A percentile compares a stretch with the other conserved stretches of the same genome.
phyloP scores from a whole-genome alignment of 768 basidiomycete species.

The Saitozyma sp. region DNA sequence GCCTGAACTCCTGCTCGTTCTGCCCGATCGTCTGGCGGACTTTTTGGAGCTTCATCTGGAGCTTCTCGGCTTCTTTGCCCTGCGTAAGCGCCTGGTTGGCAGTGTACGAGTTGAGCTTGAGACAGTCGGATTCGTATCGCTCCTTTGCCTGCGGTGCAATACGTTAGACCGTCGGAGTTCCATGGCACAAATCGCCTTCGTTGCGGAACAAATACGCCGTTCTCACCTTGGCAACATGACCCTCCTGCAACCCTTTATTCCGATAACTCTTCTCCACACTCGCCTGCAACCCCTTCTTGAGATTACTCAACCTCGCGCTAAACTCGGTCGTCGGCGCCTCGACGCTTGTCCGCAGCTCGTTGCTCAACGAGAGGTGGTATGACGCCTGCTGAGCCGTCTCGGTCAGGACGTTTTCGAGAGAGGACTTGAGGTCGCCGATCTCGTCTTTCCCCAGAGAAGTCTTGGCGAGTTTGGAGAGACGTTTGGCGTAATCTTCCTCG shows the following conservation, averaged over 20 bases:
- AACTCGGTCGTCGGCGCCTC: conserved; percentile 57
- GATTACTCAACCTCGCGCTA: conserved; percentile 26
- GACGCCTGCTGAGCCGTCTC: conserved; percentile 83
- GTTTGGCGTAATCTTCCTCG: conserved; percentile 93
- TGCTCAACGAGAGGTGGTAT: conserved; percentile 71
- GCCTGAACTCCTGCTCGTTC: conserved; percentile 90
- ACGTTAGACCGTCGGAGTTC: background rate
- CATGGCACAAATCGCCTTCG: background rate
- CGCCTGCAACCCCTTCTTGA: conserved; percentile 58
- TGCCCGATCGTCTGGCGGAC: conserved; percentile 83
- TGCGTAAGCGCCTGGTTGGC: conserved; percentile 88
- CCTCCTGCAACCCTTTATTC: conserved; percentile 80
- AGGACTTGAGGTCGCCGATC: conserved; percentile 81
- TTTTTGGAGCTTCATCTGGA: conserved; percentile 79
- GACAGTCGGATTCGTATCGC: conserved; percentile 88
- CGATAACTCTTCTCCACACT: conserved; percentile 88
- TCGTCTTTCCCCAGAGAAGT: conserved; percentile 78
- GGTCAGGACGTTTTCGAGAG: conserved; percentile 72
- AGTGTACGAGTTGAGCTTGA: conserved; percentile 89
- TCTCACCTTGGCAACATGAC: conserved; percentile 70
- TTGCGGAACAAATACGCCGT: background rate
- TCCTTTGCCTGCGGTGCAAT: conserved; percentile 64
- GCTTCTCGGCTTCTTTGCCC: conserved; percentile 89
- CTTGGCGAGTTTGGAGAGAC: conserved; percentile 75
- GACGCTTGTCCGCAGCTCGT: conserved; percentile 72